These are phyloP conservation scores for Calonectria leucothoes DNA, from an alignment of 2,329 filamentous ascomycete species.

Conservation along the genomic window DNA sequence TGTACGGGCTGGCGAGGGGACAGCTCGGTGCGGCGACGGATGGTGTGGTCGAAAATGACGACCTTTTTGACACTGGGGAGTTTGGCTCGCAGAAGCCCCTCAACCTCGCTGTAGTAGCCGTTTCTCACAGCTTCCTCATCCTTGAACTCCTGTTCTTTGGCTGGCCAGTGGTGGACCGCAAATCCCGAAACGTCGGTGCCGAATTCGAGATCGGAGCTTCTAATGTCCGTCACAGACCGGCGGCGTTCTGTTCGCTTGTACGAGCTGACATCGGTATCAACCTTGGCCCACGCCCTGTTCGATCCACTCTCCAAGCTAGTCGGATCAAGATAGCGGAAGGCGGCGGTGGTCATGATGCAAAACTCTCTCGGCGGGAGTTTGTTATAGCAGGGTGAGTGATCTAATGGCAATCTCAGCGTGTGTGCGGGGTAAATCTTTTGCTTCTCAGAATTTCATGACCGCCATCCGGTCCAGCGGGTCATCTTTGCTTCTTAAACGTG, in stretches of 20 bases:
- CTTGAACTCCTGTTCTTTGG: slow-evolving; percentile 65
- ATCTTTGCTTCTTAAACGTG: background rate
- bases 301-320: slow-evolving; percentile 9
- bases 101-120: slow-evolving; percentile 72
- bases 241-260: slow-evolving; percentile 32
- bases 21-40: slow-evolving; percentile 65
- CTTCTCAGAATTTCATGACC: background rate
- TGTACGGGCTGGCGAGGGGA: slow-evolving; percentile 74
- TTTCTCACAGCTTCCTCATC: slow-evolving; percentile 66
- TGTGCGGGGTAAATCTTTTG: background rate
- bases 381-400: background rate
- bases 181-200: slow-evolving; percentile 41
- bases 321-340: slow-evolving; percentile 25
- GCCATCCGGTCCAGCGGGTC: background rate
- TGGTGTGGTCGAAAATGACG: slow-evolving; percentile 79
- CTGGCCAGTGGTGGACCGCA: slow-evolving; percentile 41
- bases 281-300: slow-evolving; percentile 33
- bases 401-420: background rate
- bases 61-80: slow-evolving; percentile 69
- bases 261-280: slow-evolving; percentile 36
- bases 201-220: slow-evolving; percentile 27
- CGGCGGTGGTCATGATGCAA: slow-evolving; percentile 22
- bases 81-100: slow-evolving; percentile 64
- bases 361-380: background rate
- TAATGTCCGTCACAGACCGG: slow-evolving; percentile 39